Conservation (phyloP, 1,284 basidiomycete species). For the Malassezia slooffiae region DNA sequence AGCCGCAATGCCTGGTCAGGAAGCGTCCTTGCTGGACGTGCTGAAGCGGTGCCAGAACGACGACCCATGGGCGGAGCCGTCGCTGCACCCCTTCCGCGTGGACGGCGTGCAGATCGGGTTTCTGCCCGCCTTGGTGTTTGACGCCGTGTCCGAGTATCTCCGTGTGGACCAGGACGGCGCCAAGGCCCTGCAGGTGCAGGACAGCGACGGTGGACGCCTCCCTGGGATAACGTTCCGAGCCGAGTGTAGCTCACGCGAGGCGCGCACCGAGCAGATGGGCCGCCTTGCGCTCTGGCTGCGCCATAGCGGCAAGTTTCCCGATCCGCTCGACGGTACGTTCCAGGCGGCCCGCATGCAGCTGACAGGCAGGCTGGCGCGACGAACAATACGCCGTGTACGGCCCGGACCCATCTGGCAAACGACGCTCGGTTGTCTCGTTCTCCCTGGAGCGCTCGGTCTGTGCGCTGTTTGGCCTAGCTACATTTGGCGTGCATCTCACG, state of each 20-base stretch:
- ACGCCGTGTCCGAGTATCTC: constrained; percentile 20
- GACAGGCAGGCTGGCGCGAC: constrained; percentile 27
- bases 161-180: neutral
- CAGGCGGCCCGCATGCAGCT: neutral
- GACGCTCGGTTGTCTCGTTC: constrained; percentile 55
- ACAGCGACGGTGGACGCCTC: too few relatives aligned
- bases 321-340: constrained; percentile 42
- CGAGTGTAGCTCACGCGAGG: constrained; percentile 12
- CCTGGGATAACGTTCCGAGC: constrained; percentile 16
- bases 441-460: constrained; percentile 79
- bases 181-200: neutral
- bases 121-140: constrained; percentile 20
- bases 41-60: constrained; percentile 34
- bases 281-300: constrained; percentile 25
- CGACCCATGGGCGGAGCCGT: constrained; percentile 33
- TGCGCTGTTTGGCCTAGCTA: constrained; percentile 75
- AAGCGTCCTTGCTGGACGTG: constrained; percentile 21
- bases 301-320: constrained; percentile 21
- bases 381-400: constrained; percentile 39
- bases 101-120: constrained; percentile 39
- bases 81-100: constrained; percentile 24
- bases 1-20: too few relatives aligned
- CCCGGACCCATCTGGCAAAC: neutral
- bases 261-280: constrained; percentile 19
- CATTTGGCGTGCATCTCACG: constrained; percentile 74